Evolutionary conservation across 164 flowering plant species (phyloP).

Genomic region (Chimonanthus salicifolius): DNA sequence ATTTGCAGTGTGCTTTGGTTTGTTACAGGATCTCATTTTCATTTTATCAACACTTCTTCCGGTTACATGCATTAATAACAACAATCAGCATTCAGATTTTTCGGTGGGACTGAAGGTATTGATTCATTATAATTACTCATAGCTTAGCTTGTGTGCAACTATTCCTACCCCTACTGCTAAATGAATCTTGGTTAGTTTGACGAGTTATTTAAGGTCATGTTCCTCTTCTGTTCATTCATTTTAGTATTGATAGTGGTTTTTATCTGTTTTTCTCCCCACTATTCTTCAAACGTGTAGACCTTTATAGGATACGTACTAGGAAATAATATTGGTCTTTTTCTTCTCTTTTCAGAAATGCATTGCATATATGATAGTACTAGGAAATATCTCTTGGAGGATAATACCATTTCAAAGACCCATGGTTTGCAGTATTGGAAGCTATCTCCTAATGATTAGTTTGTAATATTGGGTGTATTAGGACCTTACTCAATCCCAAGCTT

Average conservation of each 20-base stretch:
- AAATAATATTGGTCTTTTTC: too few relatives aligned
- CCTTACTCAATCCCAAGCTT: too few relatives aligned
- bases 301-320: not conserved
- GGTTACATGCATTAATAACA: conserved; percentile 56
- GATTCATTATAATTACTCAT: not conserved
- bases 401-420: too few relatives aligned
- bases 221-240: not conserved
- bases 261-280: not conserved
- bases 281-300: not conserved
- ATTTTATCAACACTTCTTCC: conserved; percentile 82
- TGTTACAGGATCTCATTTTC: conserved; percentile 65
- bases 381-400: too few relatives aligned
- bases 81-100: conserved; percentile 49
- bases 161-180: not conserved
- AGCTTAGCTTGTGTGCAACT: not conserved
- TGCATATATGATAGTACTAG: too few relatives aligned
- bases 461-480: too few relatives aligned
- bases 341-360: too few relatives aligned
- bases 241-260: not conserved
- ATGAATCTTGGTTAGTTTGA: not conserved
- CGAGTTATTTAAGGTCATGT: not conserved
- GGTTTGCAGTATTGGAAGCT: too few relatives aligned
- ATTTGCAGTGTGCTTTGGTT: conserved; percentile 4
- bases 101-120: conserved; percentile 77
- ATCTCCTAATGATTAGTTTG: too few relatives aligned